phyloP scores from a whole-genome alignment of 768 basidiomycete genomes.

The Mrakia gelida region DNA sequence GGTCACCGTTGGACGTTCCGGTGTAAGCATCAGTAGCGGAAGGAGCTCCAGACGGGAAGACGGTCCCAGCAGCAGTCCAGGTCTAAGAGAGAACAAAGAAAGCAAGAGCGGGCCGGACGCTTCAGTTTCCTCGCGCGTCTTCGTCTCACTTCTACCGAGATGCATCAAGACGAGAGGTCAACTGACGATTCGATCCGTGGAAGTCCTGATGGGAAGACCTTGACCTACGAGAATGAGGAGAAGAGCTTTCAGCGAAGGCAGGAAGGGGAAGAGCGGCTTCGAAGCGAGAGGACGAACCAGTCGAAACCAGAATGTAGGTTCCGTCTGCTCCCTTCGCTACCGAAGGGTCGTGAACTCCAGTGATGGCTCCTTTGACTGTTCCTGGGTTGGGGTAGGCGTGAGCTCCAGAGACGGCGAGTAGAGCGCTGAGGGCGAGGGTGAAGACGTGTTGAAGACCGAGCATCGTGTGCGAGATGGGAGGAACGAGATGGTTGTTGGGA shows the following conservation, averaged over 20 bases:
- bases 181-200: constrained; percentile 12
- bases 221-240: not conserved
- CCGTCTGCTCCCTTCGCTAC: constrained; percentile 10
- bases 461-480: not conserved
- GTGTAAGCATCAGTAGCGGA: constrained; percentile 9
- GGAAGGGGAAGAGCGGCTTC: not conserved
- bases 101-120: not conserved
- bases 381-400: not conserved
- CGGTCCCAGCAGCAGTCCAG: constrained; percentile 13
- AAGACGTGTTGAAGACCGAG: not conserved
- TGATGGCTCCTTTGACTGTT: not conserved
- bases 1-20: not conserved
- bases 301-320: not conserved
- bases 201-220: constrained; percentile 15
- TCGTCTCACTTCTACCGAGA: not conserved
- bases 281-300: not conserved
- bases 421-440: not conserved
- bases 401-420: not conserved
- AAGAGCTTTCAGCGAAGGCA: not conserved
- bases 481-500: not conserved
- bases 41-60: constrained; percentile 16
- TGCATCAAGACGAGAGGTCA: not conserved
- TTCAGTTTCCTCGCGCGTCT: not conserved
- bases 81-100: not conserved
- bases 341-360: constrained; percentile 11